Evolutionary conservation across 805 yeast genomes (phyloP), one percentile per base, ranked within the genome.

Genomic region (Saccharomycopsis synnaedendra): DNA sequence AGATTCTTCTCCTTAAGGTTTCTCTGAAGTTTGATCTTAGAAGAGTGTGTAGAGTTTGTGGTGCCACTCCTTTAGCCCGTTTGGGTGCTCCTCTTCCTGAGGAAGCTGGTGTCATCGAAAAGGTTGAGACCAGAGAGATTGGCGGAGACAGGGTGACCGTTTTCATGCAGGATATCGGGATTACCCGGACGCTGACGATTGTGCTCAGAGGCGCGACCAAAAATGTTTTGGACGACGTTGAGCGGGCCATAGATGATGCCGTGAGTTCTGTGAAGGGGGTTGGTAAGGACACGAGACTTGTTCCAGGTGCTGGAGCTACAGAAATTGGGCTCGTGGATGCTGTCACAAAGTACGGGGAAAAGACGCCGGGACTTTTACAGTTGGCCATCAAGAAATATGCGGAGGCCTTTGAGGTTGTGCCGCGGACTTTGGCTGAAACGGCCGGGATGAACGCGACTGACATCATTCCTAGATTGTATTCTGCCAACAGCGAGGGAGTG

Each of bases 71-170:
- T 49, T 73, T 90, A 61, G 90, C 96, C 45, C 75, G 96, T 64
- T 72, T 89, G 50, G 96, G 96, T 55, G 94, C 96, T 2, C 97
- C 97, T 57, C 77, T 85, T 68, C 90, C 95, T 27, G 96, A 89
- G 60, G 97, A 90, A 66, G 76, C 86, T 72, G 98, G 98, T 47
- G 61, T 74, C 40, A 76, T 93, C 52, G 98, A 90, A 62, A 64
- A 82, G 32, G 90, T 93, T 44, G 95, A 85, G 68, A 83, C 96
- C 29, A 78, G 76, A 58, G 98, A 93, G 70, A 87, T 93, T 62
- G 98, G 98, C 55, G 96, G 97, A 47, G 97, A 93, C 67, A 78
- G 96, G 64, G 97, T 93, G 37, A 90, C 97, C 6, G 75, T 93
- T 32, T 89, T 93, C 72, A 76, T 86, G 62, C 98, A 93, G 67